Conservation (phyloP, 202 grass and related monocot genomes). For the Miscanthus sacchariflorus region DNA sequence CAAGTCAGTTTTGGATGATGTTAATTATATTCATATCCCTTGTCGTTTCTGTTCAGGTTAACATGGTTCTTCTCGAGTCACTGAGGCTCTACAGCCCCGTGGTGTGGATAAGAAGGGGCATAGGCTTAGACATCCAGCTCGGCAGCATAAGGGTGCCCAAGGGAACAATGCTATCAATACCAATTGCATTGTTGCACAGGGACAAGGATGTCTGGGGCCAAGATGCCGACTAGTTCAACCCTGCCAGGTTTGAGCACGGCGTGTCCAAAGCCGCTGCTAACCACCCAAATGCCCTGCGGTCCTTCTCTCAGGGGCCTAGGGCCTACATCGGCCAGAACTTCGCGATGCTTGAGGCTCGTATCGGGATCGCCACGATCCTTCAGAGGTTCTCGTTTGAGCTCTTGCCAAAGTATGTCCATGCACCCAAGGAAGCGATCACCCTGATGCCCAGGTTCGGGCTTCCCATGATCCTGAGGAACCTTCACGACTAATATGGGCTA, state of each 20-base stretch:
- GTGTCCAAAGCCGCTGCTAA: conserved; percentile 1
- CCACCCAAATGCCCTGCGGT: conserved; percentile 15
- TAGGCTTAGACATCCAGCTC: conserved; percentile 6
- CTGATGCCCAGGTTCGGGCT: conserved; percentile 43
- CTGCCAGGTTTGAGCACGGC: conserved; percentile 28
- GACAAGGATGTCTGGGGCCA: conserved; percentile 41
- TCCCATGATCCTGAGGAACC: conserved; percentile 24
- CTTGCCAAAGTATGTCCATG: conserved; percentile 36
- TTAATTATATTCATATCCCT: not conserved
- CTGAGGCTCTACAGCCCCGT: conserved; percentile 39
- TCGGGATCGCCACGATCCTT: conserved; percentile 41
- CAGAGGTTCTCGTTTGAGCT: conserved; percentile 47
- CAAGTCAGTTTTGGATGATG: not conserved
- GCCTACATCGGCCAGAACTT: conserved; percentile 46
- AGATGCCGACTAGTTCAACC: conserved; percentile 39
- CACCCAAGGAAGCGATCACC: conserved; percentile 23
- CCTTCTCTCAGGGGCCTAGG: conserved; percentile 38
- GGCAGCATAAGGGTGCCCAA: conserved; percentile 6
- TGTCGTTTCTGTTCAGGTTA: not conserved
- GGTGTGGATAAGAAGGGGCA: not conserved
- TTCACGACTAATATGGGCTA: not conserved
- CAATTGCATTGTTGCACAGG: conserved; percentile 13
- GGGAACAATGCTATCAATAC: conserved; percentile 5
- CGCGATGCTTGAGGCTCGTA: conserved; percentile 29
- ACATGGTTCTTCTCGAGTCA: conserved; percentile 35